phyloP scores from a whole-genome alignment of 441 rosid genomes.

The Lepidium campestre region DNA sequence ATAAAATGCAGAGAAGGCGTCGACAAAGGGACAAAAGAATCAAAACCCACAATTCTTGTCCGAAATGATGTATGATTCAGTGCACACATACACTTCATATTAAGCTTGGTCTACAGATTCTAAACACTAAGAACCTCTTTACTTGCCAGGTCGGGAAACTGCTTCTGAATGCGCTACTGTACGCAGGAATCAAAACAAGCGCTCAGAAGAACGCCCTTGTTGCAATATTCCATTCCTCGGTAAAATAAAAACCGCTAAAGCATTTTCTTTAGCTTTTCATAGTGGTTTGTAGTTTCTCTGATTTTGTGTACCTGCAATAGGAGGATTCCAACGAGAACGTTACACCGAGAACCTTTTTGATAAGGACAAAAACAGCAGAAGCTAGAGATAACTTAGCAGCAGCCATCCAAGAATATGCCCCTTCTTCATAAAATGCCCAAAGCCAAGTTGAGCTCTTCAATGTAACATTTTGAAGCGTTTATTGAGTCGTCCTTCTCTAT shows the following conservation, averaged over 20 bases:
- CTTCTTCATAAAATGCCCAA: conserved; percentile 40
- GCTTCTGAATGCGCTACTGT: conserved; percentile 80
- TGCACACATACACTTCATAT: neutral
- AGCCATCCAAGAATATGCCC: conserved; percentile 78
- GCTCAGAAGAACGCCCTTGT: conserved; percentile 73
- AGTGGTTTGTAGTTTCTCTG: neutral
- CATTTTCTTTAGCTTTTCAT: neutral
- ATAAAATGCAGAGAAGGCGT: conserved; percentile 84
- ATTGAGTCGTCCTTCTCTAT: neutral
- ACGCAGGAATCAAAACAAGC: conserved; percentile 82
- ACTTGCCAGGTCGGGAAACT: conserved; percentile 70
- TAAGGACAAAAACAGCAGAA: conserved; percentile 66
- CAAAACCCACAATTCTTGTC: conserved; percentile 77
- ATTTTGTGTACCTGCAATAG: conserved; percentile 35
- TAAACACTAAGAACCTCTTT: neutral
- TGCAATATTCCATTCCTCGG: conserved; percentile 89
- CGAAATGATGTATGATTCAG: conserved; percentile 71
- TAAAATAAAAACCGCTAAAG: conserved; percentile 27
- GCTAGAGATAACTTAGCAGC: conserved; percentile 72
- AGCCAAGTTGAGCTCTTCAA: conserved; percentile 10
- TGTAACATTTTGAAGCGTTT: conserved; percentile 1
- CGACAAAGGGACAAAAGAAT: conserved; percentile 79
- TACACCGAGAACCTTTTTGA: conserved; percentile 70
- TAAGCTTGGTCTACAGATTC: neutral
- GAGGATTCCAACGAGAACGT: conserved; percentile 42